Percentiles rank a stretch among this genome's conserved stretches.
Conservation (phyloP, 176 grass and related monocot genomes). For the Phoenix roebelenii region DNA sequence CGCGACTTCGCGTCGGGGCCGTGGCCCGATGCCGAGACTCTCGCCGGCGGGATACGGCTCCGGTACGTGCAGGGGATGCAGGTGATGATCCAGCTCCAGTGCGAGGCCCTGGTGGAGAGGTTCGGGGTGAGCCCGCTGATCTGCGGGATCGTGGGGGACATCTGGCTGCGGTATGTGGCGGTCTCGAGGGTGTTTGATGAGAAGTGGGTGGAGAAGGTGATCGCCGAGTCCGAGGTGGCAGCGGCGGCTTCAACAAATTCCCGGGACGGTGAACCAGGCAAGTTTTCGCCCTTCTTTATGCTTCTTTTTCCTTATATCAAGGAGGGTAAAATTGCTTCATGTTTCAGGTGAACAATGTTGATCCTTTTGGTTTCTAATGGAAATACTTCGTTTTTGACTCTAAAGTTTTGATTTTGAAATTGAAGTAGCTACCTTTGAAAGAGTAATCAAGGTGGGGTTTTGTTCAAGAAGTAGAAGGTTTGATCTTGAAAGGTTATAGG, state of each 20-base stretch:
- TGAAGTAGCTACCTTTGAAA: too few relatives aligned
- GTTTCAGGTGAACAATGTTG: too few relatives aligned
- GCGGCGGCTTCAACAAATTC: background rate
- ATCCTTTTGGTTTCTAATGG: too few relatives aligned
- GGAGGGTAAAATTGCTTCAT: too few relatives aligned
- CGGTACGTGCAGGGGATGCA: conserved; percentile 63
- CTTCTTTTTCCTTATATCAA: too few relatives aligned
- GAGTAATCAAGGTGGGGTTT: too few relatives aligned
- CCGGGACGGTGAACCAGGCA: conserved; percentile 6
- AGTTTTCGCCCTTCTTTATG: too few relatives aligned
- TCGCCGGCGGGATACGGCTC: conserved; percentile 26
- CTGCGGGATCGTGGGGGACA: conserved; percentile 31
- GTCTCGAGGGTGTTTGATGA: conserved; percentile 50
- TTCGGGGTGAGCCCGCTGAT: conserved; percentile 49
- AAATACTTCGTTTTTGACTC: too few relatives aligned
- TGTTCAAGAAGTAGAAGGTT: too few relatives aligned
- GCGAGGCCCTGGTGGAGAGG: conserved; percentile 57
- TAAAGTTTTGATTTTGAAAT: too few relatives aligned
- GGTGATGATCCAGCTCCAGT: conserved; percentile 59
- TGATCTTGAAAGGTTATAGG: too few relatives aligned
- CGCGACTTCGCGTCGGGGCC: conserved; percentile 30
- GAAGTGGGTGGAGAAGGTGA: conserved; percentile 33
- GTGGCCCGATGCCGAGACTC: conserved; percentile 6
- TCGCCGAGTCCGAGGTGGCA: conserved; percentile 17
- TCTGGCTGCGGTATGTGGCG: conserved; percentile 55